Conservation (phyloP, 805 yeast species). For the Wickerhamiella spandovensis region DNA sequence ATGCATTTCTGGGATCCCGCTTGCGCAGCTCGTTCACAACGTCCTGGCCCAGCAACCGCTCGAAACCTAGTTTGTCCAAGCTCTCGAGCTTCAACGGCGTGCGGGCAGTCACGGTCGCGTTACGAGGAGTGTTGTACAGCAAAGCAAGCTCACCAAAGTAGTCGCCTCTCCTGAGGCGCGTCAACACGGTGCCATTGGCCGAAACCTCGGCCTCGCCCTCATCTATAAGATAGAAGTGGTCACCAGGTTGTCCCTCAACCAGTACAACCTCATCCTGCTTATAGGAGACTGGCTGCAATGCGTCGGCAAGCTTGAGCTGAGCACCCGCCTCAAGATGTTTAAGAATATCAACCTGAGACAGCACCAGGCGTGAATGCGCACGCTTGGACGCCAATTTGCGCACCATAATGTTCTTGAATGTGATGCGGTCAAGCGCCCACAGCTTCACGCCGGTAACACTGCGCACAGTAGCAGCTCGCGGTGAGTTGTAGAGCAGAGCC, state of each 20-base stretch:
- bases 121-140: slow-evolving; percentile 82
- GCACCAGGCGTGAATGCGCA: slow-evolving; percentile 75
- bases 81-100: slow-evolving; percentile 77
- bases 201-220: slow-evolving; percentile 71
- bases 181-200: slow-evolving; percentile 43
- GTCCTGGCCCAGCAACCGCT: slow-evolving; percentile 75
- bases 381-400: slow-evolving; percentile 88
- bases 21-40: slow-evolving; percentile 77
- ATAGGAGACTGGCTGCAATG: slow-evolving; percentile 65
- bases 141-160: slow-evolving; percentile 96
- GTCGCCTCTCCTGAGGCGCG: slow-evolving; percentile 59
- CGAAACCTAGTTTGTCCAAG: slow-evolving; percentile 82
- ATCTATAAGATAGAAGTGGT: slow-evolving; percentile 60
- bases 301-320: slow-evolving; percentile 87
- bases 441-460: slow-evolving; percentile 59
- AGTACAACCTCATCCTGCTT: slow-evolving; percentile 63
- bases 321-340: slow-evolving; percentile 62
- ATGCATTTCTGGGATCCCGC: slow-evolving; percentile 49
- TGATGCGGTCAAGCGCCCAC: slow-evolving; percentile 89
- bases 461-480: slow-evolving; percentile 88
- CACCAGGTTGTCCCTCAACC: slow-evolving; percentile 76
- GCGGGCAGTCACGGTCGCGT: slow-evolving; percentile 77
- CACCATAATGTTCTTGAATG: slow-evolving; percentile 80
- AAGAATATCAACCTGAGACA: slow-evolving; percentile 75
- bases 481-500: slow-evolving; percentile 94